These are phyloP conservation scores for Tritrichomonas foetus DNA, from an alignment of 208 protist species.

Conservation along the genomic window DNA sequence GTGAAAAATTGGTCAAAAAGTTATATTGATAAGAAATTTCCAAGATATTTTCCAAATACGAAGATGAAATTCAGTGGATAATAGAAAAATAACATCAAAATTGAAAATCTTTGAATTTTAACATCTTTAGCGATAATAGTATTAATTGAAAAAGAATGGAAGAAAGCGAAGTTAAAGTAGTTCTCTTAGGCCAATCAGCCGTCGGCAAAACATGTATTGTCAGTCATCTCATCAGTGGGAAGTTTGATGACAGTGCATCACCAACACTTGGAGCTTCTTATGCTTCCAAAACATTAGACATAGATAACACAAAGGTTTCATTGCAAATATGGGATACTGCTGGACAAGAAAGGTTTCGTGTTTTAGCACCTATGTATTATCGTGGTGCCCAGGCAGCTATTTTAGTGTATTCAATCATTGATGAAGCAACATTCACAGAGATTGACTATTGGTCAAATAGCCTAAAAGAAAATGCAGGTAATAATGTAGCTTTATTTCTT, in stretches of 20 bases:
- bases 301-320: neutral
- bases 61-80: no score
- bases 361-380: conserved; percentile 14
- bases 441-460: neutral
- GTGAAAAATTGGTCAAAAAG: no score
- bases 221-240: neutral
- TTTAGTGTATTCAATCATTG: neutral
- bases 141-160: no score
- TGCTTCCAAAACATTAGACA: neutral
- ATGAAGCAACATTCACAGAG: neutral
- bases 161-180: neutral
- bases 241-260: neutral
- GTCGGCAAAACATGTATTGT: conserved; percentile 31
- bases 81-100: no score
- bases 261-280: conserved; percentile 26
- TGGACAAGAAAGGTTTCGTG: neutral
- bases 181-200: neutral
- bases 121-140: no score
- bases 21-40: no score
- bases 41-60: no score
- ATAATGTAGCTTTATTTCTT: neutral
- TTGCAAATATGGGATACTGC: conserved; percentile 24
- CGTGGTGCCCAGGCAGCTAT: neutral
- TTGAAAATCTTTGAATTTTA: no score
- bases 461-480: neutral